Base-by-base conservation (phyloP, 2,329 filamentous ascomycete species). In the Neofusicoccum umdonicola region DNA sequence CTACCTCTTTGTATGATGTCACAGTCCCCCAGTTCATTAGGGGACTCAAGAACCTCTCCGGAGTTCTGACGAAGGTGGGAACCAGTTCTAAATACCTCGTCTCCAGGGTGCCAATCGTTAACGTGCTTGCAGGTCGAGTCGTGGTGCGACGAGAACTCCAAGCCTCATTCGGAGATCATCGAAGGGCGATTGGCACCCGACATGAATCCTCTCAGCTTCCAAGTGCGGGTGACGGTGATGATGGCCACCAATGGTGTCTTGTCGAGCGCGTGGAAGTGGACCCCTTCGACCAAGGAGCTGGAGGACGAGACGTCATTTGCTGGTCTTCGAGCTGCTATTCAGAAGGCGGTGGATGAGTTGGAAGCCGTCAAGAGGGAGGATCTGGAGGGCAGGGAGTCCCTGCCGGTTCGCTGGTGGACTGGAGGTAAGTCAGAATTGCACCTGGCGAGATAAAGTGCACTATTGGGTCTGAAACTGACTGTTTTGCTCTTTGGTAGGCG, bases 171-270 rank as follows among this genome's bases (percentile, higher is more conserved):
- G 3, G 74, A 77, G 17, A 71, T 82, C 51, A 63, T 82, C 48
- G 71, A 77, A 6, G 74, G 76, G 19, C 75, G 76, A 3, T 75
- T 87, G 19, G 71, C 77, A 64, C 76, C 76, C 0, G 82, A 85
- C 72, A 86, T 86, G 84, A 66, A 71, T n/a, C 70, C 77, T 3
- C 72, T 86, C 54, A 65, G 74, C 65, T 84, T 76, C 74, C 84
- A 87, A 69, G 73, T 86, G 69, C 78, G 50, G 9, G 4, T 17
- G 0, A 1, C 8, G 4, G 11, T 35, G 31, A 4, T 19, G 3
- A 17, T 19, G 34, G 34, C 50, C 9, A 9, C n/a, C n/a, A 54
- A 17, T n/a, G 12, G 34, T 8, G 11, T 22, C 4, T 9, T 54
- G 34, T 31, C 34, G 34, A 15, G 15, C 34, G 5, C 34, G 3